Conservation (phyloP, 2,329 filamentous ascomycete genomes). For the Leptodontidium sp. region DNA sequence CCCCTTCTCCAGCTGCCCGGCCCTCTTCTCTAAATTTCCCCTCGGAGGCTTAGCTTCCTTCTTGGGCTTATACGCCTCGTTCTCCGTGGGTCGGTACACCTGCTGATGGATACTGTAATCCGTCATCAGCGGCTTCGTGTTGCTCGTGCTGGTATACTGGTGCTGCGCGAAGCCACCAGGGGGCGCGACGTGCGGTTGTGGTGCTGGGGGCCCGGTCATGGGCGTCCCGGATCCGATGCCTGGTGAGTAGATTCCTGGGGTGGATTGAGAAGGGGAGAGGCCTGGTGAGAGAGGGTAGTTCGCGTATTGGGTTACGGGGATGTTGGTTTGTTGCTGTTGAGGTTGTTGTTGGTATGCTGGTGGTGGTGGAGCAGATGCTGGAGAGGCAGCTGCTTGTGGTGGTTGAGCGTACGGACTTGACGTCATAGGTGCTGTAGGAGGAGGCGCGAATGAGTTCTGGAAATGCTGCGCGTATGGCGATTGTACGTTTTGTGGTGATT, state of each 20-base stretch:
- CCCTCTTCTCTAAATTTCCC: constrained; percentile 69
- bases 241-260: constrained; percentile 48
- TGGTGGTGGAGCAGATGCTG: constrained; percentile 29
- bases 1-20: constrained; percentile 73
- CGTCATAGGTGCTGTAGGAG: constrained; percentile 33
- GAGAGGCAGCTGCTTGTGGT: constrained; percentile 30
- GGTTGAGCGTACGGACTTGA: constrained; percentile 40
- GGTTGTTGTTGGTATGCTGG: constrained; percentile 35
- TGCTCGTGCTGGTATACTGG: constrained; percentile 49
- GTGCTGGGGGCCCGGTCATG: constrained; percentile 16
- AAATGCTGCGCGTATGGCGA: constrained; percentile 40
- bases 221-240: constrained; percentile 8
- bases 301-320: constrained; percentile 51
- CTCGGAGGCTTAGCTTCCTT: constrained; percentile 55
- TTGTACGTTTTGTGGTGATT: constrained; percentile 33
- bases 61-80: constrained; percentile 58
- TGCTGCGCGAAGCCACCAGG: constrained; percentile 66
- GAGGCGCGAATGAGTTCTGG: constrained; percentile 40
- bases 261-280: constrained; percentile 47
- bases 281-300: constrained; percentile 57
- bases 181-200: constrained; percentile 47
- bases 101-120: constrained; percentile 73
- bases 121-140: constrained; percentile 47
- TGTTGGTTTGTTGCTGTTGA: constrained; percentile 28
- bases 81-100: constrained; percentile 72